Percentiles rank a stretch among this genome's conserved stretches.
Evolutionary conservation across 352 stramenopile species (phyloP).

Genomic region (Sclerospora graminicola): DNA sequence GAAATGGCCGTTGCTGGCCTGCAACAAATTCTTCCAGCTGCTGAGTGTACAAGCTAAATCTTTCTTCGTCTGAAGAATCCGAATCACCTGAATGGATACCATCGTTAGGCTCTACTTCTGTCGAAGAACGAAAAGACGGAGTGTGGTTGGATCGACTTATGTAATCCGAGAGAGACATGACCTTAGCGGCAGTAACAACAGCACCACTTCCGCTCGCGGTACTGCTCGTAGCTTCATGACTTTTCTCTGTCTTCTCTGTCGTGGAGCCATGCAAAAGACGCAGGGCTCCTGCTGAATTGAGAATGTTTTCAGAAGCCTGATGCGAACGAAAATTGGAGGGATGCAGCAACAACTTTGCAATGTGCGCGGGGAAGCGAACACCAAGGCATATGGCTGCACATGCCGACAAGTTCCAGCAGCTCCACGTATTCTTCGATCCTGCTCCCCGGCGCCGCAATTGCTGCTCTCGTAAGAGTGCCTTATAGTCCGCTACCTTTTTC

Average conservation of each 20-base stretch:
- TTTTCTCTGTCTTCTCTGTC: slow-evolving; percentile 6
- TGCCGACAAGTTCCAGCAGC: slow-evolving; percentile 79
- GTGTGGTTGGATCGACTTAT: slow-evolving; percentile 26
- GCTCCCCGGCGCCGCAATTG: slow-evolving; percentile 72
- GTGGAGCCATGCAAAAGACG: slow-evolving; percentile 25
- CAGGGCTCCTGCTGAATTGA: slow-evolving; percentile 62
- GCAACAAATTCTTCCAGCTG: slow-evolving; percentile 45
- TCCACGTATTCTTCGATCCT: slow-evolving; percentile 85
- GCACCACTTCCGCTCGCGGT: background rate
- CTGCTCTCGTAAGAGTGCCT: slow-evolving; percentile 86
- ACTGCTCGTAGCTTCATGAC: background rate
- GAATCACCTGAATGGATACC: slow-evolving; percentile 13
- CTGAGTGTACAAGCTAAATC: slow-evolving; percentile 50
- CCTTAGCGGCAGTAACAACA: slow-evolving; percentile 1
- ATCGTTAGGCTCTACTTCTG: slow-evolving; percentile 13
- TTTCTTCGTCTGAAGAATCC: slow-evolving; percentile 23
- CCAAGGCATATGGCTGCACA: slow-evolving; percentile 75
- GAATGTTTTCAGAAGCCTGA: slow-evolving; percentile 78
- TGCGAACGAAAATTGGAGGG: slow-evolving; percentile 79
- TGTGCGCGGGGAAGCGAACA: slow-evolving; percentile 61
- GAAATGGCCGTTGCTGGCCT: slow-evolving; percentile 68
- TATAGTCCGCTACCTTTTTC: slow-evolving; percentile 97
- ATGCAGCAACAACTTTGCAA: slow-evolving; percentile 65
- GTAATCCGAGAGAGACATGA: slow-evolving; percentile 18
- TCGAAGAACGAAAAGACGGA: slow-evolving; percentile 7